Conservation (phyloP, 192 early-diverging fungal genomes). For the Coemansia sp. region DNA sequence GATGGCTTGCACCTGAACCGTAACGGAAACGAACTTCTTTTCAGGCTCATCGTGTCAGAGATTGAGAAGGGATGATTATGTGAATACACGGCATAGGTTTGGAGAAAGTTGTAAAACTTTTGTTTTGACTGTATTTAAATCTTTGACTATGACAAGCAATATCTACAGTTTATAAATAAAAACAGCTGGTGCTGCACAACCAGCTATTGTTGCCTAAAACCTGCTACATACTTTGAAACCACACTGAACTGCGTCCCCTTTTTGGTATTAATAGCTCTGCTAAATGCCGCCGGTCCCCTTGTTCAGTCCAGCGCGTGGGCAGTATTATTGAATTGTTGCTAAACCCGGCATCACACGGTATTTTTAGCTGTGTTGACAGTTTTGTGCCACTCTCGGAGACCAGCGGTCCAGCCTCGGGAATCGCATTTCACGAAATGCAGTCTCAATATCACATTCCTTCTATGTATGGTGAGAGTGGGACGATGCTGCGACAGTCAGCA, state of each 20-base stretch:
- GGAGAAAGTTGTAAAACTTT: background rate
- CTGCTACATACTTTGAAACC: too few species aligned
- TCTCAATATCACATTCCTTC: too few species aligned
- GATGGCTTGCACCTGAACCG: slow-evolving; percentile 62
- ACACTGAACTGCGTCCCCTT: too few species aligned
- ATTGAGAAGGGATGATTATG: slow-evolving; percentile 15
- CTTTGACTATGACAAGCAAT: too few species aligned
- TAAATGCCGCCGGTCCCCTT: background rate
- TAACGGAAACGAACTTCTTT: slow-evolving; percentile 54
- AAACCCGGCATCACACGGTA: background rate
- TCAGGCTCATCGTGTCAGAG: slow-evolving; percentile 10
- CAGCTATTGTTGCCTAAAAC: too few species aligned
- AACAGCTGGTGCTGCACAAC: too few species aligned
- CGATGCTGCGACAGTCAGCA: too few species aligned
- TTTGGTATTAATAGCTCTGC: too few species aligned
- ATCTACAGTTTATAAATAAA: too few species aligned
- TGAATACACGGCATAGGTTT: background rate
- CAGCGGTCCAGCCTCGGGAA: background rate
- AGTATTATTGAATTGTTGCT: background rate
- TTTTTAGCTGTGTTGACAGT: background rate
- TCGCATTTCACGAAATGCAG: too few species aligned
- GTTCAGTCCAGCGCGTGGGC: background rate
- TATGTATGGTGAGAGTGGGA: too few species aligned
- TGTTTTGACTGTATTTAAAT: background rate
- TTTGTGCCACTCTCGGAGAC: background rate